Conservation (phyloP, 2,329 filamentous ascomycete species). For the Onygena corvina region DNA sequence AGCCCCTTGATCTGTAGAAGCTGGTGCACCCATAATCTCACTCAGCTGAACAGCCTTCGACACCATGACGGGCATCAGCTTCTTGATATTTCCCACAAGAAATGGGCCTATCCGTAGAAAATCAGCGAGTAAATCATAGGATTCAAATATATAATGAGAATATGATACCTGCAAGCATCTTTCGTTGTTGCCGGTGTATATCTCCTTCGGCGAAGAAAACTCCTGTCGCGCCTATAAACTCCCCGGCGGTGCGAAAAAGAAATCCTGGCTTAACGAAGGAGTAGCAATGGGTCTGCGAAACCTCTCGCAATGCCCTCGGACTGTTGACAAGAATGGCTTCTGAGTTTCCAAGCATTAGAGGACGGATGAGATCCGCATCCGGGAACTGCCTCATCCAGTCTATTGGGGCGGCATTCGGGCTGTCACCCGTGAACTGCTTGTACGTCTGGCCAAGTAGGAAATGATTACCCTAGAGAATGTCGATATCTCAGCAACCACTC, state of each 20-base stretch:
- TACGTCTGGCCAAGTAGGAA: conserved; percentile 6
- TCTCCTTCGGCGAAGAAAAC: conserved; percentile 9
- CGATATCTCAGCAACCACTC: not conserved
- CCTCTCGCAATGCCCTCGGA: conserved; percentile 5
- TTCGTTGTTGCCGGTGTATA: conserved; percentile 2
- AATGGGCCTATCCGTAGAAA: conserved; percentile 1
- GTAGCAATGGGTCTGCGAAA: conserved; percentile 5
- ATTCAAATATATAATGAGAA: not conserved
- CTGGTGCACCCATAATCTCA: not conserved
- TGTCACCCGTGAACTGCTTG: not conserved
- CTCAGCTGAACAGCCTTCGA: conserved; percentile 1
- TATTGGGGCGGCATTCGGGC: not conserved
- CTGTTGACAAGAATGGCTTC: conserved; percentile 7
- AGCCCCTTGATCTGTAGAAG: not conserved
- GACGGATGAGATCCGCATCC: conserved; percentile 7
- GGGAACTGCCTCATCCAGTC: conserved; percentile 8
- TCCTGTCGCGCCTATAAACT: not conserved
- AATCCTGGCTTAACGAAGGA: conserved; percentile 8
- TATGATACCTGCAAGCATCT: conserved; percentile 3
- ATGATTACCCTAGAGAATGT: not conserved
- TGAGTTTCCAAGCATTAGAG: not conserved
- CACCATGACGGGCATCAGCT: not conserved
- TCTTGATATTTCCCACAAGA: conserved; percentile 5
- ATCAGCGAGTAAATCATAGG: not conserved
- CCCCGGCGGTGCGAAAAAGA: conserved; percentile 1